Conservation (phyloP, 495 filamentous ascomycete species). For the Penicillium taxi region DNA sequence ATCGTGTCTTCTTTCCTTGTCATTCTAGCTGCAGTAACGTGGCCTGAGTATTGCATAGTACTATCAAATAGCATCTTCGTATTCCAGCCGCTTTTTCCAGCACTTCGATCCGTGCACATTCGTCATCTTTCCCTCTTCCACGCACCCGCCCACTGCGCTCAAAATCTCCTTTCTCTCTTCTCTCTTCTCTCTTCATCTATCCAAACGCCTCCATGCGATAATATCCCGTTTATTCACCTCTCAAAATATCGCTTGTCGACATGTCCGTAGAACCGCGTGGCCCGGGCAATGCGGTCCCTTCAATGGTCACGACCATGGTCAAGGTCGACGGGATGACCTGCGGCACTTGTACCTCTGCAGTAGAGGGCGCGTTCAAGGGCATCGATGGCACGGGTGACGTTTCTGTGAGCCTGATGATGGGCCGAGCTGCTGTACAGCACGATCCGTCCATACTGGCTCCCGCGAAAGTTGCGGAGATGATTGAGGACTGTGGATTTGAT, state of each 20-base stretch:
- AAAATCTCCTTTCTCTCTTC: conserved; percentile 6
- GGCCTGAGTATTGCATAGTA: too few species aligned
- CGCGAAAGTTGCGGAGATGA: conserved; percentile 68
- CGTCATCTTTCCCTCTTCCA: background rate
- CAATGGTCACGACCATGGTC: conserved; percentile 84
- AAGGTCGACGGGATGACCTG: conserved; percentile 92
- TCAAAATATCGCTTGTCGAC: conserved; percentile 9
- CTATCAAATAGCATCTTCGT: too few species aligned
- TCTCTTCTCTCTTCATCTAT: too few species aligned
- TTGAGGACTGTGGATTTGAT: conserved; percentile 93
- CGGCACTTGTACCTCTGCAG: conserved; percentile 80
- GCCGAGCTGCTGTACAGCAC: conserved; percentile 83
- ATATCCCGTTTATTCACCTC: conserved; percentile 4
- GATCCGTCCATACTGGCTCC: conserved; percentile 67
- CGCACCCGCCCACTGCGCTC: background rate
- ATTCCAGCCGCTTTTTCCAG: too few species aligned
- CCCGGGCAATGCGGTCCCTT: conserved; percentile 13
- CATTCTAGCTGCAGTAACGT: too few species aligned
- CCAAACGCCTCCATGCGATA: too few species aligned
- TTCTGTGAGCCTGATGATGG: conserved; percentile 87
- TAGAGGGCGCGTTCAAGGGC: conserved; percentile 75
- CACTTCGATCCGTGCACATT: background rate
- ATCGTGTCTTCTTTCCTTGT: too few species aligned
- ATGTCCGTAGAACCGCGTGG: conserved; percentile 17
- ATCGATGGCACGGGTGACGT: conserved; percentile 74